These are phyloP conservation scores for Halophytophthora batemanensis DNA, from an alignment of 352 stramenopile genomes.

Conservation along the genomic window DNA sequence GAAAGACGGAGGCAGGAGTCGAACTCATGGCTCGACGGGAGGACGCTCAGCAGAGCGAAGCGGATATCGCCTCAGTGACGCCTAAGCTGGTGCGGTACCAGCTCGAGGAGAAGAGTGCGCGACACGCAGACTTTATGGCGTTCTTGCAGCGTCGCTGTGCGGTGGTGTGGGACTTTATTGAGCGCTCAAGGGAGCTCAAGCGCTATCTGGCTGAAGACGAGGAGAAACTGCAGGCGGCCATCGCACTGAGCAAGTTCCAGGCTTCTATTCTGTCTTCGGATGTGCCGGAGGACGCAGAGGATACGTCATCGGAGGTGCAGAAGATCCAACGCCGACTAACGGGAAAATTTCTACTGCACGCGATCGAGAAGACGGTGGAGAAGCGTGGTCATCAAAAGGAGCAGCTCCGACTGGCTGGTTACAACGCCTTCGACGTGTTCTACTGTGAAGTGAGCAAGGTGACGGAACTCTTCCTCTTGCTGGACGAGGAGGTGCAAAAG, in stretches of 20 bases:
- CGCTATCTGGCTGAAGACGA: constrained; percentile 61
- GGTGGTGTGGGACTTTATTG: constrained; percentile 58
- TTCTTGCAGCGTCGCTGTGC: constrained; percentile 68
- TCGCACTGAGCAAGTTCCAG: constrained; percentile 77
- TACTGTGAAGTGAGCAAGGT: constrained; percentile 86
- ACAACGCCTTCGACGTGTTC: constrained; percentile 87
- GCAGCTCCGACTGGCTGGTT: constrained; percentile 73
- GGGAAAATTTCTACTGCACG: constrained; percentile 64
- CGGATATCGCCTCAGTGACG: constrained; percentile 43
- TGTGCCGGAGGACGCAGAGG: constrained; percentile 22
- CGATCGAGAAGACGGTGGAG: constrained; percentile 72
- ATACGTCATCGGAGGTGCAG: constrained; percentile 19
- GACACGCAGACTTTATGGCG: constrained; percentile 52
- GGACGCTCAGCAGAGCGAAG: constrained; percentile 9
- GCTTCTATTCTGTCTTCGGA: constrained; percentile 40
- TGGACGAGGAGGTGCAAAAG: constrained; percentile 57
- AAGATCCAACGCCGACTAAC: constrained; percentile 40
- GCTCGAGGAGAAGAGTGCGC: constrained; percentile 71
- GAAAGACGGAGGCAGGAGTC: constrained; percentile 30
- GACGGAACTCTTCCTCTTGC: constrained; percentile 52
- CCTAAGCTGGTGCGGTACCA: constrained; percentile 86
- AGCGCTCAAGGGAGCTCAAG: constrained; percentile 46
- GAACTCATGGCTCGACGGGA: constrained; percentile 8
- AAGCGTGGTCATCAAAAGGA: constrained; percentile 75
- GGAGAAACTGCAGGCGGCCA: constrained; percentile 73